These are phyloP conservation scores for Trametes meyenii DNA, from an alignment of 768 basidiomycete genomes.

Conservation along the genomic window DNA sequence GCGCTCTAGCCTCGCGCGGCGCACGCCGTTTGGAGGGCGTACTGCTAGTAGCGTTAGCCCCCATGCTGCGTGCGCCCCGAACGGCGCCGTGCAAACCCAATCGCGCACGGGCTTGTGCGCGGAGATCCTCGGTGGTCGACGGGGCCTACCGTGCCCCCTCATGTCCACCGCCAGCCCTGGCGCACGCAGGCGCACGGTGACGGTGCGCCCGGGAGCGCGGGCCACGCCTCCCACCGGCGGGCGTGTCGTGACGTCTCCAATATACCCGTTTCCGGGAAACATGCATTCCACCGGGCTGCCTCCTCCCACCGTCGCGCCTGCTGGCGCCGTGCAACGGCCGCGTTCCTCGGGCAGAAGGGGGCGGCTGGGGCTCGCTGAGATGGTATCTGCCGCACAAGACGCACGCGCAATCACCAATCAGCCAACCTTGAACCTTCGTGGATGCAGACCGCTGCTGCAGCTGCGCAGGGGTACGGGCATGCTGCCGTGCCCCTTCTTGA, in stretches of 20 bases:
- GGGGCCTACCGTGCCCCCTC: background rate
- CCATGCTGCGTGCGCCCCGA: background rate
- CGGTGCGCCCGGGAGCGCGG: background rate
- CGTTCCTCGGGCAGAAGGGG: constrained; percentile 6
- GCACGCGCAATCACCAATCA: background rate
- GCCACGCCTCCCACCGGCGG: background rate
- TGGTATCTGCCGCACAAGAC: constrained; percentile 8
- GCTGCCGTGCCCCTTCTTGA: constrained; percentile 12
- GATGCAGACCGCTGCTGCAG: background rate
- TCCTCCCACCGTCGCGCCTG: background rate
- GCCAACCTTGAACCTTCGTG: constrained; percentile 19
- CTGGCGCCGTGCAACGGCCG: constrained; percentile 12
- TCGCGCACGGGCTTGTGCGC: background rate
- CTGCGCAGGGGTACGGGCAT: background rate
- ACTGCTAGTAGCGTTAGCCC: too few species aligned
- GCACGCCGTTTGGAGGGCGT: too few species aligned
- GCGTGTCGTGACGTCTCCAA: constrained; percentile 5
- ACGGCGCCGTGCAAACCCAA: background rate
- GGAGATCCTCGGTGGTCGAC: constrained; percentile 3
- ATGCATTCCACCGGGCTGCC: constrained; percentile 10
- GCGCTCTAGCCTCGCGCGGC: background rate
- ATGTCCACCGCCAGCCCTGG: background rate
- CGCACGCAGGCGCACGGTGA: background rate
- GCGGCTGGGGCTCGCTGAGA: background rate
- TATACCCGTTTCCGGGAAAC: constrained; percentile 12